phyloP scores from a whole-genome alignment of 1,139 yeast species.

The Pneumocystis murina region DNA sequence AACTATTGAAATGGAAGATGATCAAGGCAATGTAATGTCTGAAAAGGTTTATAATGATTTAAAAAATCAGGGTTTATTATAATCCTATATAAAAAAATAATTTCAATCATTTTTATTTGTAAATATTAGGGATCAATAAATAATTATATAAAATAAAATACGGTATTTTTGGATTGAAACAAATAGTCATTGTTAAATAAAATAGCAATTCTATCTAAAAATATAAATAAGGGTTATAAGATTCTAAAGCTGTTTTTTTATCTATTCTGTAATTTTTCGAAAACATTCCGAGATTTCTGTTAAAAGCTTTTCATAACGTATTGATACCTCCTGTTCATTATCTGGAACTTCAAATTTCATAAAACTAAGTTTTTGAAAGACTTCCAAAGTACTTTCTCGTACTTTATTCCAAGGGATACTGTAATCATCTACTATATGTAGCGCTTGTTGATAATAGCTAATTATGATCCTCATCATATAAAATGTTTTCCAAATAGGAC shows the following conservation, averaged over 20 bases:
- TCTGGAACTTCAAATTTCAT: slow-evolving; percentile 93
- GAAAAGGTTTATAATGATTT: slow-evolving; percentile 68
- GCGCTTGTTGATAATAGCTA: slow-evolving; percentile 89
- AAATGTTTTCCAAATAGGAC: slow-evolving; percentile 98
- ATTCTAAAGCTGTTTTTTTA: slow-evolving; percentile 9
- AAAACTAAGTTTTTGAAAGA: slow-evolving; percentile 83
- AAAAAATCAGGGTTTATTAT: slow-evolving; percentile 67
- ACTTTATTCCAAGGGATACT: slow-evolving; percentile 79
- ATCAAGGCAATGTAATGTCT: slow-evolving; percentile 83
- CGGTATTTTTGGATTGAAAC: not conserved
- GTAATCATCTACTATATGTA: slow-evolving; percentile 87
- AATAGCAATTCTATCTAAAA: not conserved
- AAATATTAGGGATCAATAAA: not conserved
- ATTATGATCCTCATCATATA: slow-evolving; percentile 96
- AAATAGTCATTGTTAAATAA: not conserved
- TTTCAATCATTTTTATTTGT: not conserved
- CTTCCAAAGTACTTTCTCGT: slow-evolving; percentile 73
- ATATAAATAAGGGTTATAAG: not conserved
- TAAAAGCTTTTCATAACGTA: slow-evolving; percentile 63
- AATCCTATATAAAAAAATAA: slow-evolving; percentile 1
- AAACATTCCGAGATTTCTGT: slow-evolving; percentile 72
- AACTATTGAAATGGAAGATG: slow-evolving; percentile 74
- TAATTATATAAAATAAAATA: not conserved
- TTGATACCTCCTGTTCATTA: slow-evolving; percentile 65
- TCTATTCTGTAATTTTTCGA: slow-evolving; percentile 83